These are phyloP conservation scores for Aureobasidium mangrovei DNA, from an alignment of 2,329 filamentous ascomycete species.

Conservation along the genomic window DNA sequence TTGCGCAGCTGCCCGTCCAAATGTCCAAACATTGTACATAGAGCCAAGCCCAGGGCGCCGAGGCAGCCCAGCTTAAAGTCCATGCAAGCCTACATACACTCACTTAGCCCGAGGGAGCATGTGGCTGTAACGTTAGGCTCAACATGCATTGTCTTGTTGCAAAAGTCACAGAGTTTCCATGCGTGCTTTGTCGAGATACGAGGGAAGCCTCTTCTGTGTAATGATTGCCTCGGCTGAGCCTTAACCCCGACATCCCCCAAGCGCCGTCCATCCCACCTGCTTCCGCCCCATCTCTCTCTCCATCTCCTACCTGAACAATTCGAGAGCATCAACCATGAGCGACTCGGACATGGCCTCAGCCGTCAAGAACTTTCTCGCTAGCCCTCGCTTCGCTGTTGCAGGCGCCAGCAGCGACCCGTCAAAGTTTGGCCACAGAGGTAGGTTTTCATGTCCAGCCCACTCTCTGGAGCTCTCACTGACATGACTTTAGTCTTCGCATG, in stretches of 20 bases:
- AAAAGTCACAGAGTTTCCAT: too few relatives aligned
- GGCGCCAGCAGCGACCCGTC: constrained; percentile 75
- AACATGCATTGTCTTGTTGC: too few relatives aligned
- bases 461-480: constrained; percentile 8
- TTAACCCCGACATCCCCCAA: constrained; percentile 1
- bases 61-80: too few relatives aligned
- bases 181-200: too few relatives aligned
- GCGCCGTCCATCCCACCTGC: neutral
- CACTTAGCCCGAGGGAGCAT: too few relatives aligned
- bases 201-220: too few relatives aligned
- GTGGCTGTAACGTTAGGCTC: too few relatives aligned
- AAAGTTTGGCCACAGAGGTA: constrained; percentile 87
- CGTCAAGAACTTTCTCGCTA: constrained; percentile 70
- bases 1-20: too few relatives aligned
- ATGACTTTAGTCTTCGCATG: constrained; percentile 65
- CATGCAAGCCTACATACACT: too few relatives aligned
- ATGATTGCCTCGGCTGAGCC: constrained; percentile 1
- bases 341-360: constrained; percentile 52
- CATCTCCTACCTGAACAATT: neutral
- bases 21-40: too few relatives aligned
- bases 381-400: constrained; percentile 74
- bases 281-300: neutral
- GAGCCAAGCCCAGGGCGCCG: too few relatives aligned
- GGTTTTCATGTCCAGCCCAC: neutral
- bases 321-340: neutral